Evolutionary conservation across 2,329 filamentous ascomycete genomes (phyloP).

Genomic region (Rutstroemia sydowiana): DNA sequence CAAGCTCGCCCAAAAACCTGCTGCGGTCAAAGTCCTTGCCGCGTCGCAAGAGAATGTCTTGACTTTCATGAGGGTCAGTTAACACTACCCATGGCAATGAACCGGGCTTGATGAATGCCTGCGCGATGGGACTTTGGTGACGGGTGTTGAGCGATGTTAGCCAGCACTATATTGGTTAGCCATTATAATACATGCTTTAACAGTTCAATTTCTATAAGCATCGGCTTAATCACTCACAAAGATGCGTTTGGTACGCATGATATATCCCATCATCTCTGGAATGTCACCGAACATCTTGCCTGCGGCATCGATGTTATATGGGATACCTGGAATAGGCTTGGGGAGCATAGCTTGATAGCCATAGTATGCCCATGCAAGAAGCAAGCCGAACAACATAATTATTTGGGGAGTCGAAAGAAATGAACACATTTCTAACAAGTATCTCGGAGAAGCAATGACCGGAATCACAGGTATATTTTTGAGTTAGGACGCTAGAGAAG

Average conservation of each 20-base stretch:
- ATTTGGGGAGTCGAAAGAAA: background rate
- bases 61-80: background rate
- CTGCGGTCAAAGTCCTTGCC: background rate
- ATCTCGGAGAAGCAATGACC: no score
- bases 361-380: background rate
- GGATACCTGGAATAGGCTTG: background rate
- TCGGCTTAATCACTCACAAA: no score
- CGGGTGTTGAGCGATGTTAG: no score
- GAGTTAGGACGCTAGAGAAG: no score
- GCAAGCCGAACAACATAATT: background rate
- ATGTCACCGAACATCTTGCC: background rate
- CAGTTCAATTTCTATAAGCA: no score
- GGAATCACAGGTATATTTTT: no score
- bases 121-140: background rate
- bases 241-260: background rate
- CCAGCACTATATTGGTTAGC: no score
- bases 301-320: background rate
- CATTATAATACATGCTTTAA: no score
- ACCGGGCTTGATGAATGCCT: background rate
- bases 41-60: background rate
- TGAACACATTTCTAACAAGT: no score
- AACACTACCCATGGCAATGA: background rate
- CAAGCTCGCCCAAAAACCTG: background rate
- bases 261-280: background rate
- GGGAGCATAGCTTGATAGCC: background rate